Conservation (phyloP, 495 filamentous ascomycete genomes). For the Aspergillus bridgeri region DNA sequence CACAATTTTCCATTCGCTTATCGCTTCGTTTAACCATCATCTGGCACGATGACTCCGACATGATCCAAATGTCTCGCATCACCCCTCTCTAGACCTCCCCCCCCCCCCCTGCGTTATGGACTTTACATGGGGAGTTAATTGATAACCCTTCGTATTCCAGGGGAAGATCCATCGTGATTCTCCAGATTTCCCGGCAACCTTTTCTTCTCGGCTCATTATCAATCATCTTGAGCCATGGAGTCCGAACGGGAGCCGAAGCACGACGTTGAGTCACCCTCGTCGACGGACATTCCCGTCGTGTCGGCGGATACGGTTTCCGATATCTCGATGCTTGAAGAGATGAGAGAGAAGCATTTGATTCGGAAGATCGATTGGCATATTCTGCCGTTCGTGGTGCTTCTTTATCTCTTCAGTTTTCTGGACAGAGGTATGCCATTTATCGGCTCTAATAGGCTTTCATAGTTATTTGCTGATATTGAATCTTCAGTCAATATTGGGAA, state of each 20-base stretch:
- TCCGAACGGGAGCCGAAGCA: slow-evolving; percentile 7
- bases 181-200: background rate
- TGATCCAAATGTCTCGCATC: background rate
- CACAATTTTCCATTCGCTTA: background rate
- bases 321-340: slow-evolving; percentile 32
- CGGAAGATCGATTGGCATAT: slow-evolving; percentile 58
- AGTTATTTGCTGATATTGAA: slow-evolving; percentile 2
- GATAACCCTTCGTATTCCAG: background rate
- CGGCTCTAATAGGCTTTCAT: slow-evolving; percentile 14
- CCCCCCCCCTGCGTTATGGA: background rate
- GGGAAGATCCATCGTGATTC: background rate
- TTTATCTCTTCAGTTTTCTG: slow-evolving; percentile 66
- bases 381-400: slow-evolving; percentile 55
- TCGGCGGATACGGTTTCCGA: slow-evolving; percentile 13
- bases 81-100: background rate
- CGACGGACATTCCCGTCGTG: background rate
- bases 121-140: background rate
- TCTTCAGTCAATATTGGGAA: slow-evolving; percentile 76
- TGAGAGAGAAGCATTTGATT: slow-evolving; percentile 44
- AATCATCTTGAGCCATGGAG: slow-evolving; percentile 7
- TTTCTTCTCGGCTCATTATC: background rate
- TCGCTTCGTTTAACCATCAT: background rate
- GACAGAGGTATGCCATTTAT: slow-evolving; percentile 46
- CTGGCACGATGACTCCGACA: background rate
- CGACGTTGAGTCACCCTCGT: slow-evolving; percentile 14